Conservation (phyloP, 805 yeast genomes). For the Wickerhamiella qilinensis region DNA sequence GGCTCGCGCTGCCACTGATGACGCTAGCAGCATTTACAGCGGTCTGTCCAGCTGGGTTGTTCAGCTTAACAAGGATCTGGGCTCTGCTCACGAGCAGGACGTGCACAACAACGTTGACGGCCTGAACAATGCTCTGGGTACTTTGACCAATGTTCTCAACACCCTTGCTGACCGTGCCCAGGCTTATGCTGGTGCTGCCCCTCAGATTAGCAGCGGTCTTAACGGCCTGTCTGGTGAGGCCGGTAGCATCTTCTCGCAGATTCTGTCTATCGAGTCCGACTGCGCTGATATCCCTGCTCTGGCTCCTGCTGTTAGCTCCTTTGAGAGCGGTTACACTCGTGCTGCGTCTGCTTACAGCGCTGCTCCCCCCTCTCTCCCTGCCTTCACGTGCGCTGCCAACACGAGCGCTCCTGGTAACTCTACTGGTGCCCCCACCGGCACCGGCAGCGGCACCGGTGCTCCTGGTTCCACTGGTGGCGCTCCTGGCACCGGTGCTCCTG, state of each 20-base stretch:
- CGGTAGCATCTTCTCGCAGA: not conserved
- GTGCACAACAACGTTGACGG: not conserved
- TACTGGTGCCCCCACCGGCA: too few relatives aligned
- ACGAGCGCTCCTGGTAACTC: not conserved
- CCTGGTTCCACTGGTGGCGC: too few relatives aligned
- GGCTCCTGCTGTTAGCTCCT: not conserved
- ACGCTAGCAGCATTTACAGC: not conserved
- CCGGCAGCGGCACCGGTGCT: too few relatives aligned
- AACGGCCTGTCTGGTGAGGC: not conserved
- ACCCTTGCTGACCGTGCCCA: not conserved
- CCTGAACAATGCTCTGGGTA: not conserved
- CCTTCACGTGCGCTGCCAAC: not conserved
- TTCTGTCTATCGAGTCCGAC: not conserved
- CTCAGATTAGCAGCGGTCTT: not conserved
- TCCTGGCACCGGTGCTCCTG: too few relatives aligned
- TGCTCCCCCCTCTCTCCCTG: not conserved
- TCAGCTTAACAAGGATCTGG: not conserved
- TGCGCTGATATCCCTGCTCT: not conserved
- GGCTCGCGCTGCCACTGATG: not conserved
- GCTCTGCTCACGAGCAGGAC: not conserved
- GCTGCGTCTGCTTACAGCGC: not conserved
- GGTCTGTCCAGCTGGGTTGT: not conserved
- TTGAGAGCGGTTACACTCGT: not conserved
- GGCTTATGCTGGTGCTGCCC: not conserved
- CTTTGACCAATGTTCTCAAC: not conserved